Evolutionary conservation across 495 filamentous ascomycete genomes (phyloP), one percentile per base, ranked within the genome.

Genomic region (Glarea lozoyensis): DNA sequence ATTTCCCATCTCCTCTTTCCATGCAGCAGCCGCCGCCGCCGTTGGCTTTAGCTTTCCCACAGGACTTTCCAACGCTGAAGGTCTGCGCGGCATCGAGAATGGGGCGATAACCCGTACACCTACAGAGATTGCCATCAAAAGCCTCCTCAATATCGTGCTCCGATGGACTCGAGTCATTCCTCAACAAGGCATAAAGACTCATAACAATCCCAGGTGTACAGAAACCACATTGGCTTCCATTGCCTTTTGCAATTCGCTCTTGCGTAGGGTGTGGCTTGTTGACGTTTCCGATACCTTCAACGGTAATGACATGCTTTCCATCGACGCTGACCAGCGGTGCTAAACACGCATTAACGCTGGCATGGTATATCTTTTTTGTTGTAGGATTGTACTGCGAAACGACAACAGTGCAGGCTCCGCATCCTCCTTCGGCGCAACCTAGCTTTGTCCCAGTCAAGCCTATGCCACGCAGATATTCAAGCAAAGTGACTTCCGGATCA

Each of bases 181-280:
- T 72, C 36, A 93, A 67, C 40, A 94, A 71, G 12, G 89, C 85
- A 59, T 90, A 90, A 20, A 90, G 62, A 55, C 84, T 88, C 92
- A 98, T 97, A 40, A 96, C 89, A 60, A 98, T 98, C 7, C 92
- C 92, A 3, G 90, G 92, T 4, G 92, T 97, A 57, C 92, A 98
- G 58, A 98, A 98, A 9, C 73, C 78, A 54, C 77, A 83, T 60
- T 83, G 79, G 27, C 73, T 78, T 23, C 79, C 79, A 55, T 82
- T 73, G 31, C 70, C 61, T 60, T 81, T 81, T 16, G 88, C 88
- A 46, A 98, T 83, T 33, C 92, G 77, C 63, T 98, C 89, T 62
- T 98, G 92, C 1, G 84, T 68, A 2, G 92, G 86, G 67, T 98
- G 92, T 10, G 92, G 92, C 27, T 73, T 75, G 61, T 88, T 83